These are phyloP conservation scores for Ustilago tritici DNA, from an alignment of 1,284 basidiomycete genomes.

Conservation along the genomic window DNA sequence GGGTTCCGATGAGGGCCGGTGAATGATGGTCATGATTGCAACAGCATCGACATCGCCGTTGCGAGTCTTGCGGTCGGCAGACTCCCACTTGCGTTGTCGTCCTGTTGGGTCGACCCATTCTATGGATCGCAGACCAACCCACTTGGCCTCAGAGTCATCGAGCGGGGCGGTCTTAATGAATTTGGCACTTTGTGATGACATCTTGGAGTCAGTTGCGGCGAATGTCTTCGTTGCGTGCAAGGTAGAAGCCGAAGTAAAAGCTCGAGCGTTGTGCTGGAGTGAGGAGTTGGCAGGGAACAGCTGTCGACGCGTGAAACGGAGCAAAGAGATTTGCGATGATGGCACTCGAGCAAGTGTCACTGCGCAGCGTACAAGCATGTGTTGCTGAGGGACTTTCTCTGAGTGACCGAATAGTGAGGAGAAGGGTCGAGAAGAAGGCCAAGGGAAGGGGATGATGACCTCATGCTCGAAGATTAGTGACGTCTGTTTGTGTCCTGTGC, in stretches of 20 bases:
- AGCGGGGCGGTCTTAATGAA: constrained; percentile 44
- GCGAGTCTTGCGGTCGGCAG: constrained; percentile 63
- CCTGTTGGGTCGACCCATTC: constrained; percentile 67
- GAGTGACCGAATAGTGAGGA: not conserved
- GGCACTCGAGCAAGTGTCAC: constrained; percentile 14
- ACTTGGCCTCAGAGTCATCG: constrained; percentile 62
- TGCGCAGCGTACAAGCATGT: constrained; percentile 25
- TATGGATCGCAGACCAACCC: constrained; percentile 65
- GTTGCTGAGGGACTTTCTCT: not conserved
- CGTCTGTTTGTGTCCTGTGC: constrained; percentile 12
- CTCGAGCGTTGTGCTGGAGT: not conserved
- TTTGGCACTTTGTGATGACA: constrained; percentile 53
- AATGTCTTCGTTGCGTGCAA: constrained; percentile 8
- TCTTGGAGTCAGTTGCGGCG: constrained; percentile 16
- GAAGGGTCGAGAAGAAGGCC: not conserved
- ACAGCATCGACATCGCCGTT: constrained; percentile 68
- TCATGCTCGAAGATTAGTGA: constrained; percentile 18
- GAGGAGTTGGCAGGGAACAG: not conserved
- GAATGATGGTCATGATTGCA: constrained; percentile 65
- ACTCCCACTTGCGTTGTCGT: constrained; percentile 66
- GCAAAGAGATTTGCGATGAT: constrained; percentile 4
- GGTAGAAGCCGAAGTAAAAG: constrained; percentile 3
- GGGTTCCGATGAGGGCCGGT: constrained; percentile 53
- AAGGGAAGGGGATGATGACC: constrained; percentile 14
- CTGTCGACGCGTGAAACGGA: not conserved